phyloP scores from a whole-genome alignment of 257 asterid species.

The Lycium ferocissimum region DNA sequence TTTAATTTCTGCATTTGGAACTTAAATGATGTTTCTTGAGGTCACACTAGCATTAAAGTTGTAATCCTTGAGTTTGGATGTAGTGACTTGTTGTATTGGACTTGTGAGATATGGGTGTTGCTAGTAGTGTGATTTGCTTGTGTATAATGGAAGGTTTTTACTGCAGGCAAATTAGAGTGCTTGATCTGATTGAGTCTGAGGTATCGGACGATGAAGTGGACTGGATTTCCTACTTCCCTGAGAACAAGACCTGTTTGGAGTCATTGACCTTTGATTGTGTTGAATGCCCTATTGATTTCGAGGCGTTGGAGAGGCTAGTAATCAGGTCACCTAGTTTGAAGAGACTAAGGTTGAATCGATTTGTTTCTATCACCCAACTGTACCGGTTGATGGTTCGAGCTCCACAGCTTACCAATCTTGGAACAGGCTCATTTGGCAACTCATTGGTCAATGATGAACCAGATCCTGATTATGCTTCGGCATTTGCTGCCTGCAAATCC shows the following conservation, averaged over 20 bases:
- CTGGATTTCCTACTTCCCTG: slow-evolving; percentile 62
- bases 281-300: slow-evolving; percentile 47
- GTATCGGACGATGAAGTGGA: slow-evolving; percentile 55
- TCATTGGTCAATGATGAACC: slow-evolving; percentile 42
- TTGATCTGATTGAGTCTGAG: slow-evolving; percentile 56
- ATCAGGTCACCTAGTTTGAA: slow-evolving; percentile 52
- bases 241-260: slow-evolving; percentile 48
- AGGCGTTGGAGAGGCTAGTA: slow-evolving; percentile 58
- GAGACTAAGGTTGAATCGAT: slow-evolving; percentile 51
- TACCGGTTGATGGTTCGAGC: slow-evolving; percentile 54
- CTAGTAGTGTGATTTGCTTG: background rate
- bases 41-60: background rate
- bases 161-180: slow-evolving; percentile 58
- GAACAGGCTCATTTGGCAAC: slow-evolving; percentile 56
- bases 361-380: slow-evolving; percentile 48
- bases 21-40: background rate
- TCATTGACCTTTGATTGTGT: slow-evolving; percentile 58
- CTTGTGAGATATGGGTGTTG: slow-evolving; percentile 16
- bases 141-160: slow-evolving; percentile 10
- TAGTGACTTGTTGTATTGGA: background rate
- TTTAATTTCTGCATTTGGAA: slow-evolving; percentile 13
- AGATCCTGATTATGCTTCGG: slow-evolving; percentile 50
- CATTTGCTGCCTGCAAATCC: slow-evolving; percentile 61
- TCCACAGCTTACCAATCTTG: slow-evolving; percentile 61
- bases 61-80: background rate